Base-by-base conservation (phyloP, 495 filamentous ascomycete genomes). In the Aeminium ludgeri region DNA sequence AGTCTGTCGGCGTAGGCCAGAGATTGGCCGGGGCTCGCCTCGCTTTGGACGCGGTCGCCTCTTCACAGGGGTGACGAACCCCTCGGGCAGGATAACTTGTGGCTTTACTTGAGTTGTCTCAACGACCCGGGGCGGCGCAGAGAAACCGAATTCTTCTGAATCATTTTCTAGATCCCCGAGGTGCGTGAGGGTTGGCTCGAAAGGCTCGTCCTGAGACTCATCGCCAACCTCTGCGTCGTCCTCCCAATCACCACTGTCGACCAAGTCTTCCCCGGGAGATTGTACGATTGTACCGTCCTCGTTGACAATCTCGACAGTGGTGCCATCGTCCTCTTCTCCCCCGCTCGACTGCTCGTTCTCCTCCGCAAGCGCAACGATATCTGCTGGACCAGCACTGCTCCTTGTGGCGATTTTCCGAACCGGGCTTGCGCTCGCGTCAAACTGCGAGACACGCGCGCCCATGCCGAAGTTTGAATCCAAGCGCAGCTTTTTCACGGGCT, bases 391-490 rank as follows among this genome's bases (percentile, higher is more conserved):
- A 12, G 16, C 20, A 23, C 23, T 25, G 29, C 44, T 47, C 40
- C 44, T 32, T 32, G 48, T 51, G 17, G 44, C 48, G 43, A 51
- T 51, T 44, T 45, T 51, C 32, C 48, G 16, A 30, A n/a, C 44
- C 12, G 43, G 44, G 32, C 43, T 51, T 15, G 27, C 34, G 19
- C 20, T 25, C 19, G 7, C 40, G 29, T 51, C 48, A 39, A 39
- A 46, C 34, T 20, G 6, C 38, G 34, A 32, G n/a, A 44, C 46
- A 5, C 25, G 32, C 29, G 29, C 30, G 13, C 29, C 32, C 30
- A 33, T 27, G 10, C 40, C 48, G 30, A 27, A 36, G 10, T 19
- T 23, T 10, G 5, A 12, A 12, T 40, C 44, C 29, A 53, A 15
- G 30, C 46, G 31, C 38, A 53, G 13, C 36, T 42, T 50, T 43